These are phyloP conservation scores for Leccinum variicolor DNA, from an alignment of 768 basidiomycete species.

Conservation along the genomic window DNA sequence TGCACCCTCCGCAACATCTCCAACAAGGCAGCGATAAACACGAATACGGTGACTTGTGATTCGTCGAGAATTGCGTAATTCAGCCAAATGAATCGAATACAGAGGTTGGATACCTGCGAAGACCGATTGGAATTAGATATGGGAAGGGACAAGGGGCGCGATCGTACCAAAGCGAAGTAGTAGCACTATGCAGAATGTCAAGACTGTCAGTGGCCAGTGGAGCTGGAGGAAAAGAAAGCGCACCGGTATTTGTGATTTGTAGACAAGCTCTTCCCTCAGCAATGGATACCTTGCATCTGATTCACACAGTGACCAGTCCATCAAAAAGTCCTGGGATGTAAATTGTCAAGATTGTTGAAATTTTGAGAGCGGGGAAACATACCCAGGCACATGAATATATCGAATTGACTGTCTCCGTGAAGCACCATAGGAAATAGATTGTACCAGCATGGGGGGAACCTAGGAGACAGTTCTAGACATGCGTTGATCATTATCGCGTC, in stretches of 20 bases:
- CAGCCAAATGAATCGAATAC: constrained; percentile 81
- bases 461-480: neutral
- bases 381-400: constrained; percentile 81
- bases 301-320: constrained; percentile 89
- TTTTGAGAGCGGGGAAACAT: constrained; percentile 16
- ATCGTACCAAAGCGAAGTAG: constrained; percentile 71
- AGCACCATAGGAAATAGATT: constrained; percentile 65
- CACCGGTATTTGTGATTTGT: constrained; percentile 60
- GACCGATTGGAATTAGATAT: neutral
- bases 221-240: constrained; percentile 9
- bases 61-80: constrained; percentile 64
- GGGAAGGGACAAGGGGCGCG: neutral
- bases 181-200: constrained; percentile 51
- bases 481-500: neutral
- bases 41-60: constrained; percentile 48
- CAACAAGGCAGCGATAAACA: constrained; percentile 64
- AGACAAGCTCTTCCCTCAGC: constrained; percentile 73
- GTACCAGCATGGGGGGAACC: constrained; percentile 37
- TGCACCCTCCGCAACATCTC: constrained; percentile 81
- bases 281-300: constrained; percentile 52
- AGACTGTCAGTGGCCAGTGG: neutral
- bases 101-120: constrained; percentile 60
- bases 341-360: neutral
- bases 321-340: constrained; percentile 67
- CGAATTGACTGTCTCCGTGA: constrained; percentile 61